Conservation (phyloP, 2,329 filamentous ascomycete genomes). For the Sarocladium brachiariae region DNA sequence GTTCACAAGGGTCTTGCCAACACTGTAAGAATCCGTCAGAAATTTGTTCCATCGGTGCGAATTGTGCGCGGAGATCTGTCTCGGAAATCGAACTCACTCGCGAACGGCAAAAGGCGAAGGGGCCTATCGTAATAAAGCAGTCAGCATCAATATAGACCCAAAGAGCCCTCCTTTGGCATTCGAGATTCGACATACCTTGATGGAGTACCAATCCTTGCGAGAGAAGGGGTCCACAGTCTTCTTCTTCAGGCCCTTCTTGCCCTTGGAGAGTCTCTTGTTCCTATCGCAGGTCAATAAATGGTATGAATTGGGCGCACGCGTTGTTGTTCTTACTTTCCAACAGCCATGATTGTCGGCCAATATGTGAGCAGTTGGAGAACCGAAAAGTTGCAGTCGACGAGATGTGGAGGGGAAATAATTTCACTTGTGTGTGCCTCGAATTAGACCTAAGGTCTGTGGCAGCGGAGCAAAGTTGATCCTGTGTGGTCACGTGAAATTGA, state of each 20-base stretch:
- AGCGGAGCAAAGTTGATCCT: slow-evolving; percentile 14
- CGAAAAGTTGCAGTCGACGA: slow-evolving; percentile 25
- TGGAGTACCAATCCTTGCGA: slow-evolving; percentile 98
- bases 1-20: slow-evolving; percentile 99
- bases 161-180: too few relatives aligned
- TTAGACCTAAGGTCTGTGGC: slow-evolving; percentile 29
- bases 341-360: slow-evolving; percentile 51
- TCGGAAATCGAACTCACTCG: slow-evolving; percentile 65
- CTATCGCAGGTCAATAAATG: slow-evolving; percentile 32
- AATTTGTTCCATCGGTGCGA: background rate
- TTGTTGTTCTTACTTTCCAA: slow-evolving; percentile 46
- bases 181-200: slow-evolving; percentile 91
- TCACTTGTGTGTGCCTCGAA: slow-evolving; percentile 31
- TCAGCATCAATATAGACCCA: slow-evolving; percentile 14
- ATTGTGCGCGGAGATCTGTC: background rate
- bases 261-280: slow-evolving; percentile 99
- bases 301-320: background rate
- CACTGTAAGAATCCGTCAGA: slow-evolving; percentile 50
- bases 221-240: slow-evolving; percentile 95
- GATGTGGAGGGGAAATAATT: slow-evolving; percentile 36
- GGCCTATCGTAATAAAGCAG: slow-evolving; percentile 48
- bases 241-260: slow-evolving; percentile 99
- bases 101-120: slow-evolving; percentile 91
- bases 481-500: background rate
- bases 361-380: slow-evolving; percentile 36